These are phyloP conservation scores for Cyphellophora attinorum DNA, from an alignment of 2,329 filamentous ascomycete genomes.

Conservation along the genomic window DNA sequence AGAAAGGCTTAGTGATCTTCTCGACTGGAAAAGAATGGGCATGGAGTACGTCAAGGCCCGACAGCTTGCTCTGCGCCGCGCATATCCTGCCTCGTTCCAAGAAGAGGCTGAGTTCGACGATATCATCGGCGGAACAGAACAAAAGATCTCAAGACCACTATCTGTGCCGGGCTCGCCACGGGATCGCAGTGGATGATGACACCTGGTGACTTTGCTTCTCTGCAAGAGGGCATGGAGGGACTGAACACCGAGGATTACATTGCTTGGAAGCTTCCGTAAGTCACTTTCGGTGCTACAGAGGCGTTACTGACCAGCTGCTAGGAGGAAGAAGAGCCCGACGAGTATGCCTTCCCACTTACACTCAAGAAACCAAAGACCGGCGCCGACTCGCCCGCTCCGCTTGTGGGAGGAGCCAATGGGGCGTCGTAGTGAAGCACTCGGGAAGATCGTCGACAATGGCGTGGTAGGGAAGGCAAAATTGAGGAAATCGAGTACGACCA, in stretches of 20 bases:
- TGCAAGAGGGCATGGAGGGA: conserved; percentile 89
- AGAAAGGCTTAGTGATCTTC: conserved; percentile 82
- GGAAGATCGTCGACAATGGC: too few species aligned
- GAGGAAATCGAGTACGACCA: too few species aligned
- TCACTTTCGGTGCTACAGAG: conserved; percentile 22
- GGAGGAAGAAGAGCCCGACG: conserved; percentile 85
- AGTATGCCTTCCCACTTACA: conserved; percentile 62
- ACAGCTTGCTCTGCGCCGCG: conserved; percentile 80
- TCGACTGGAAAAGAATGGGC: conserved; percentile 99
- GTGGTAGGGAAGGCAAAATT: too few species aligned
- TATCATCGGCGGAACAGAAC: conserved; percentile 84
- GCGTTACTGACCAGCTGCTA: conserved; percentile 33
- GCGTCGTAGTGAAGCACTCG: conserved; percentile 1
- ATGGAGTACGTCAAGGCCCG: conserved; percentile 98
- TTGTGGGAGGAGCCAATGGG: conserved; percentile 13
- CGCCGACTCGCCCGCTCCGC: conserved; percentile 19
- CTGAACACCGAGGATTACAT: conserved; percentile 95
- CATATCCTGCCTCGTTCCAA: conserved; percentile 79
- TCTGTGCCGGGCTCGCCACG: conserved; percentile 89
- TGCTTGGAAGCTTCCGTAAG: conserved; percentile 95
- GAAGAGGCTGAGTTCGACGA: conserved; percentile 70
- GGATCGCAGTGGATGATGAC: conserved; percentile 98
- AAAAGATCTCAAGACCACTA: conserved; percentile 90
- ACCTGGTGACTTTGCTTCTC: conserved; percentile 89
- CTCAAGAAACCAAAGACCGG: conserved; percentile 41